A percentile compares a stretch with the other conserved stretches of the same genome.
These are phyloP conservation scores for Chloranthus sessilifolius DNA, from an alignment of 164 flowering plant species.

Conservation along the genomic window DNA sequence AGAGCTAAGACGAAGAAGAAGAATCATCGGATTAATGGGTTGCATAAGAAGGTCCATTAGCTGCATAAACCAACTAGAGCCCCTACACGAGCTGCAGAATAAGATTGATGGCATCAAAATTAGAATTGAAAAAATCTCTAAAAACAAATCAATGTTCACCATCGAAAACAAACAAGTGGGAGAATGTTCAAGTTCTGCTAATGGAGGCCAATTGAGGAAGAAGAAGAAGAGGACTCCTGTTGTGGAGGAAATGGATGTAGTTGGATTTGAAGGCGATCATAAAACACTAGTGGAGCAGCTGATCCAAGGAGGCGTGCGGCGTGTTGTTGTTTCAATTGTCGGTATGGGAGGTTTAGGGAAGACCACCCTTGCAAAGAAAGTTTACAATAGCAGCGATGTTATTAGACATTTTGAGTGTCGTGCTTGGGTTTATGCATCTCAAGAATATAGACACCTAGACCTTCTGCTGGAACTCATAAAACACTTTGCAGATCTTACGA, in stretches of 20 bases:
- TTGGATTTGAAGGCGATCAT: background rate
- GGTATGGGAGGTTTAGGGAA: background rate
- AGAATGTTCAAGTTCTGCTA: background rate
- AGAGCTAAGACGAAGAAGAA: conserved; percentile 10
- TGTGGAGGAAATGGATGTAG: background rate
- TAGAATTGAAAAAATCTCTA: conserved; percentile 10
- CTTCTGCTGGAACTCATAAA: background rate
- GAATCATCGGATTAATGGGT: background rate
- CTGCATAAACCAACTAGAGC: too few species aligned
- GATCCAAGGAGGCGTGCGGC: background rate
- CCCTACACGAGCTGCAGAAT: too few species aligned
- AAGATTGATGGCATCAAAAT: too few species aligned
- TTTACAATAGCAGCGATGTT: background rate
- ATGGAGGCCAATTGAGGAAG: background rate
- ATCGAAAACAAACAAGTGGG: background rate
- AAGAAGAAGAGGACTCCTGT: background rate
- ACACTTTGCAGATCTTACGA: background rate
- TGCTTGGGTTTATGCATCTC: conserved; percentile 5
- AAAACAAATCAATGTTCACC: conserved; percentile 4
- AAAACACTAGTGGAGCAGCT: background rate
- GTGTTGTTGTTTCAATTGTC: conserved; percentile 1
- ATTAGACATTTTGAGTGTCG: background rate
- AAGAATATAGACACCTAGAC: background rate
- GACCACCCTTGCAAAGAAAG: conserved; percentile 4
- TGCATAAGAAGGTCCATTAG: background rate